Conservation (phyloP, 768 basidiomycete species). For the Lentinula aciculospora region DNA sequence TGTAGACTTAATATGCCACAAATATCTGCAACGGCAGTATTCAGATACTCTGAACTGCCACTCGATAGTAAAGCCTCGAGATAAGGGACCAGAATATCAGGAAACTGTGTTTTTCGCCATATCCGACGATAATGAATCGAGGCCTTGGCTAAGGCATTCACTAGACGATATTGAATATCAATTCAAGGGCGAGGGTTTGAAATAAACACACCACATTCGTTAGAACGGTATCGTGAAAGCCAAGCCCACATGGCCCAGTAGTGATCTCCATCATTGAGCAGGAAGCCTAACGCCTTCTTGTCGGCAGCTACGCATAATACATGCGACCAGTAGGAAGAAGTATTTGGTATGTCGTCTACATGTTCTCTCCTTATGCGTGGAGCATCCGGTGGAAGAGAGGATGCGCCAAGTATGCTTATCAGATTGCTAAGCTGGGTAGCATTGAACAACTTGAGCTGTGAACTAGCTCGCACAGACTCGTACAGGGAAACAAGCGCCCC, state of each 20-base stretch:
- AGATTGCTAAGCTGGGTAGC: conserved; percentile 32
- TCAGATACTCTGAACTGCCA: conserved; percentile 19
- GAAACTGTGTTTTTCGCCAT: conserved; percentile 26
- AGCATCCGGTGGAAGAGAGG: conserved; percentile 30
- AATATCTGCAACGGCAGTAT: conserved; percentile 28
- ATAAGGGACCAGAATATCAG: conserved; percentile 43
- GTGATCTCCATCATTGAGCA: conserved; percentile 37
- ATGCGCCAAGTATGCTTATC: conserved; percentile 43
- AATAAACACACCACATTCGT: neutral
- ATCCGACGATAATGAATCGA: conserved; percentile 35
- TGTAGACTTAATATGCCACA: conserved; percentile 28
- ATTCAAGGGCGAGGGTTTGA: neutral
- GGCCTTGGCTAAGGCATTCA: conserved; percentile 23
- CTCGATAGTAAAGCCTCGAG: conserved; percentile 32
- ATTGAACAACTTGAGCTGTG: conserved; percentile 27
- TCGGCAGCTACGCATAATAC: conserved; percentile 38
- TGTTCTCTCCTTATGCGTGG: conserved; percentile 20
- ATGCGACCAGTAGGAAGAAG: conserved; percentile 41
- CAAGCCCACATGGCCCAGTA: conserved; percentile 59
- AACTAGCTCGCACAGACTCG: conserved; percentile 24
- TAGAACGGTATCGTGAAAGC: conserved; percentile 23
- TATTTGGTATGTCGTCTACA: conserved; percentile 15
- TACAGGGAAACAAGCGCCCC: conserved; percentile 35
- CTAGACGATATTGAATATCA: neutral
- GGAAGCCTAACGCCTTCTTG: conserved; percentile 31